phyloP scores from a whole-genome alignment of 106 monocot species.

The Dendrobium huoshanense region DNA sequence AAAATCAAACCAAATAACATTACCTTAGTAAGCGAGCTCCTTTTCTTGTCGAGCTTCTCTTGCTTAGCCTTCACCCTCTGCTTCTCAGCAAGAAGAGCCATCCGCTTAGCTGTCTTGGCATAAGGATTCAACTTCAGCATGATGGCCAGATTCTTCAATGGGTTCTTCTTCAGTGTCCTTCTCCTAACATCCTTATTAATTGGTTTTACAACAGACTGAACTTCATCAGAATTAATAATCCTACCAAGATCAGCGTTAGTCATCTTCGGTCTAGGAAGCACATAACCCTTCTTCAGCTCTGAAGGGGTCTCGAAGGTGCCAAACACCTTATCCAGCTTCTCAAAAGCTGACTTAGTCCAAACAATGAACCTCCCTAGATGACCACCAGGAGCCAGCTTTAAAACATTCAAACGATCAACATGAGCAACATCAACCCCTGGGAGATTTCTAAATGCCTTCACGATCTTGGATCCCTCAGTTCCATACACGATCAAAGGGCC shows the following conservation, averaged over 20 bases:
- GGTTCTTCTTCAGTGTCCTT: constrained; percentile 59
- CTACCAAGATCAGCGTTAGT: constrained; percentile 51
- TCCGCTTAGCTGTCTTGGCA: constrained; percentile 64
- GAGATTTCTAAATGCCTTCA: constrained; percentile 80
- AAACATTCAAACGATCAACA: constrained; percentile 71
- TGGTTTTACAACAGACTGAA: constrained; percentile 64
- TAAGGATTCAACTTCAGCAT: constrained; percentile 64
- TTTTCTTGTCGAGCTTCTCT: constrained; percentile 66
- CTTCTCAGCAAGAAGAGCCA: constrained; percentile 54
- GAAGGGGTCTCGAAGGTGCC: constrained; percentile 67
- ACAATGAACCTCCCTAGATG: constrained; percentile 68
- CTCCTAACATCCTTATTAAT: constrained; percentile 54
- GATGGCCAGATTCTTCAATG: constrained; percentile 43
- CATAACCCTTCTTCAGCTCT: constrained; percentile 68
- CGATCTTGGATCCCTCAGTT: constrained; percentile 70
- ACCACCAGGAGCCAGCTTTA: constrained; percentile 75
- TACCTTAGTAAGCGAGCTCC: constrained; percentile 47
- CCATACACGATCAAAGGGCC: constrained; percentile 76
- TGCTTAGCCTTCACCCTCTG: constrained; percentile 61
- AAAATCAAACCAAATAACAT: not conserved
- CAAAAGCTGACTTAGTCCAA: constrained; percentile 85
- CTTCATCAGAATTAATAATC: constrained; percentile 79
- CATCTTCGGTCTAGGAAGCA: constrained; percentile 82
- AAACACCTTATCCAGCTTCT: constrained; percentile 68
- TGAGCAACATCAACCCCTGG: constrained; percentile 77